phyloP scores from a whole-genome alignment of 805 yeast species.

The Metschnikowia continentalis region DNA sequence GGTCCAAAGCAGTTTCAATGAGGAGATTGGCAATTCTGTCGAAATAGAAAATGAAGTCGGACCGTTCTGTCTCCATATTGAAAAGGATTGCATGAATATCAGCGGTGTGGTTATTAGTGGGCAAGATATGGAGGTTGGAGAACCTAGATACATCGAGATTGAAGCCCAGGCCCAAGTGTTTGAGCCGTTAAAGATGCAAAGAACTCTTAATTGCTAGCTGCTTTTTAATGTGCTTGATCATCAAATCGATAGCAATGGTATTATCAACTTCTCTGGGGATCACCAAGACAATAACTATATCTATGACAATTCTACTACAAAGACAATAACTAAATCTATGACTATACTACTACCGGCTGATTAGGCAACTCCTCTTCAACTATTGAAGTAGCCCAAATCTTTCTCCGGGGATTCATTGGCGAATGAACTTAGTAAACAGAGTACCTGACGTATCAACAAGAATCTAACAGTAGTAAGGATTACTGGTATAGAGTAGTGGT shows the following conservation, averaged over 20 bases:
- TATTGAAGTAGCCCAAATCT: no score
- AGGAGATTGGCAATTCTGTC: constrained; percentile 74
- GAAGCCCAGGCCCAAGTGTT: constrained; percentile 47
- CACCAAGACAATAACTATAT: no score
- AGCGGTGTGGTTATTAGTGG: constrained; percentile 58
- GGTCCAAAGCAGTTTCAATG: constrained; percentile 64
- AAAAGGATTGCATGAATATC: constrained; percentile 72
- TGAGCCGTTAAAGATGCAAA: constrained; percentile 62
- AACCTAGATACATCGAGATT: constrained; percentile 26
- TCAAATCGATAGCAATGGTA: constrained; percentile 69
- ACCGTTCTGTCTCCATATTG: constrained; percentile 50
- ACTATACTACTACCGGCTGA: no score
- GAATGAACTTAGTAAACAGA: no score
- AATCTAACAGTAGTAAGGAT: no score
- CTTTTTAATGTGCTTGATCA: constrained; percentile 73
- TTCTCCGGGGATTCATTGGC: no score
- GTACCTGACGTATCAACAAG: no score
- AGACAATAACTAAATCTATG: no score
- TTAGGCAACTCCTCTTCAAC: no score
- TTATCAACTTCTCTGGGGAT: constrained; percentile 92
- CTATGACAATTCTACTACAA: no score
- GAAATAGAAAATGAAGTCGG: constrained; percentile 82
- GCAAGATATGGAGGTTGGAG: constrained; percentile 35
- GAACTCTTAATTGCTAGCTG: constrained; percentile 64
- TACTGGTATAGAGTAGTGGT: no score